Evolutionary conservation across 2,329 filamentous ascomycete species (phyloP).

Genomic region (Fusarium sp.): DNA sequence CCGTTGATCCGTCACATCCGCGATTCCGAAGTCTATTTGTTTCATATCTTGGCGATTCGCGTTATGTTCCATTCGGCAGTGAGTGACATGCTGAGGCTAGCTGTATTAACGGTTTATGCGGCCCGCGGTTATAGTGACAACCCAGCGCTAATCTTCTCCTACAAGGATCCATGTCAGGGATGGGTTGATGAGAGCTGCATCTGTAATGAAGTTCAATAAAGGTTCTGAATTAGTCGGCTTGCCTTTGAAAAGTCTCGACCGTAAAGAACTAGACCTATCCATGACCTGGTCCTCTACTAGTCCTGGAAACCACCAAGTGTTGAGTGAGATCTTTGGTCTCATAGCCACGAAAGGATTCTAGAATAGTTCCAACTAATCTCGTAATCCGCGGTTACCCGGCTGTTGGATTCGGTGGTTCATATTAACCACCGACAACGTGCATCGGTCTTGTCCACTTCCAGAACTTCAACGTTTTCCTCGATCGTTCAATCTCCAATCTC

Average conservation of each 20-base stretch:
- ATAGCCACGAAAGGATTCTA: constrained; percentile 14
- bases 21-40: constrained; percentile 7
- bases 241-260: neutral
- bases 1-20: constrained; percentile 24
- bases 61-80: constrained; percentile 24
- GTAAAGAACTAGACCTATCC: neutral
- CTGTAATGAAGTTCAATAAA: neutral
- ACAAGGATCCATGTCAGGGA: neutral
- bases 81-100: neutral
- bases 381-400: neutral
- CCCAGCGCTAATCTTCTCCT: neutral
- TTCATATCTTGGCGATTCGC: constrained; percentile 10
- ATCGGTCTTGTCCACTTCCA: constrained; percentile 29
- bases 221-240: neutral
- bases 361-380: constrained; percentile 16
- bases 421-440: constrained; percentile 32
- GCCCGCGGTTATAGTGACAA: neutral
- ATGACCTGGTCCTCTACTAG: neutral
- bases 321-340: neutral
- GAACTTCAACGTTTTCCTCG: constrained; percentile 10
- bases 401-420: constrained; percentile 3
- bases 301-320: neutral
- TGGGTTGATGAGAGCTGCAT: neutral
- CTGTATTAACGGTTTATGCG: neutral
- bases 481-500: constrained; percentile 22